Percentiles rank a stretch among this genome's conserved stretches.
Evolutionary conservation across 306 rosid species (phyloP).

Genomic region (Geum urbanum): DNA sequence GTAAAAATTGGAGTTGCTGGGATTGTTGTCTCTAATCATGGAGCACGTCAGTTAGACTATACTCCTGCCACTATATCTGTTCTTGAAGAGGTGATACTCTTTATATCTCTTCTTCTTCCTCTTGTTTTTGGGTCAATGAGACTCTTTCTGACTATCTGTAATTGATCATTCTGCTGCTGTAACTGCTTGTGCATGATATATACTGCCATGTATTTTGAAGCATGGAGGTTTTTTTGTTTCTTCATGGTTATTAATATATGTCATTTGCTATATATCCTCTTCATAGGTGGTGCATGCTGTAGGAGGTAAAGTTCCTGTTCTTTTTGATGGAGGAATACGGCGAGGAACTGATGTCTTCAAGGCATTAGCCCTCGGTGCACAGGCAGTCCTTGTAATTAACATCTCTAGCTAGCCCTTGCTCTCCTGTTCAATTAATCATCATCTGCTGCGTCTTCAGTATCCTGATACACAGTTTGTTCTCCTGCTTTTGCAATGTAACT

Average conservation of each 20-base stretch:
- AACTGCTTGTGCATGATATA: neutral
- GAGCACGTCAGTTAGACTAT: slow-evolving; percentile 41
- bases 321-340: slow-evolving; percentile 58
- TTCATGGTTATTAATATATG: neutral
- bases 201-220: neutral
- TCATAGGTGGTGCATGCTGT: slow-evolving; percentile 50
- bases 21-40: slow-evolving; percentile 44
- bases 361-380: slow-evolving; percentile 64
- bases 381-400: slow-evolving; percentile 66
- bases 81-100: slow-evolving; percentile 34
- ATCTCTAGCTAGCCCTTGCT: too few relatives aligned
- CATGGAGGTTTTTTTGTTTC: neutral
- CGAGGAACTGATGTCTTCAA: slow-evolving; percentile 64
- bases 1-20: slow-evolving; percentile 38
- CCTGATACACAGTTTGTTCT: neutral
- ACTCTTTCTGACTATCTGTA: too few relatives aligned
- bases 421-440: neutral
- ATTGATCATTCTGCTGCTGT: neutral
- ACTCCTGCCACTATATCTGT: slow-evolving; percentile 39
- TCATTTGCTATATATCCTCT: neutral
- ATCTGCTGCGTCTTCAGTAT: neutral
- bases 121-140: too few relatives aligned
- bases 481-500: neutral
- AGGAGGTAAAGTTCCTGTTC: slow-evolving; percentile 48
- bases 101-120: too few relatives aligned